Evolutionary conservation across 768 basidiomycete genomes (phyloP), one percentile per base, ranked within the genome.

Genomic region (Pisolithus sp.): DNA sequence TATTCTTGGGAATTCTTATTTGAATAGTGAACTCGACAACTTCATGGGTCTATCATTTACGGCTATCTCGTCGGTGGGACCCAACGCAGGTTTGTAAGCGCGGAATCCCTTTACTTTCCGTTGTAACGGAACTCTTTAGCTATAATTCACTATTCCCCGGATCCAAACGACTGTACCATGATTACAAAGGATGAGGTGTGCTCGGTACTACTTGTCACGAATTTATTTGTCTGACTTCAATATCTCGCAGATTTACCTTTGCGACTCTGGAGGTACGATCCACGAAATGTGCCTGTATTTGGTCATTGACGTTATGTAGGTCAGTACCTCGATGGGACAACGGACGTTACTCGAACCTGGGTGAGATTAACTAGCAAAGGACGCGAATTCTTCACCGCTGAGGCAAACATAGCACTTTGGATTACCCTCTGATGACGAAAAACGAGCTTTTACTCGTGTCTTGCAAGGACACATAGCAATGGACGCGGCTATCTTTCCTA

Each of bases 311-410:
- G 21, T 6, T 4, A 7, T 7, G 4, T 54, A 86, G 86, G 78
- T 2, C 93, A 96, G 69, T 95, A 85, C 70, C 66, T 81, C 31
- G 95, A 98, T 58, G 95, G 95, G 9, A 98, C 95, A 0, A 99
- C 96, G 1, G 95, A 99, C 63, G 88, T 89, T 15, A 95, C 93
- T 1, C 76, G 94, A 40, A 96, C 92, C 54, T 86, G 82, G 83
- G 89, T 86, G 61, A 59, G 79, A 48, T 48, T 48, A 5, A 21
- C 47, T 28, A 48, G n/a, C 31, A 23, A 49, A 13, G 26, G 10
- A 3, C 7, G 45, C 47, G 7, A 46, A 48, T 26, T 23, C 34
- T 20, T 49, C 18, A 54, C 13, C 34, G 34, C 13, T 0, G 21
- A 17, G n/a, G 51, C 15, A 9, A 37, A 26, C 52, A 30, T 8